Evolutionary conservation across 2,329 filamentous ascomycete genomes (phyloP), one percentile per base, ranked within the genome.

Genomic region (Aspergillus fumigatiaffinis): DNA sequence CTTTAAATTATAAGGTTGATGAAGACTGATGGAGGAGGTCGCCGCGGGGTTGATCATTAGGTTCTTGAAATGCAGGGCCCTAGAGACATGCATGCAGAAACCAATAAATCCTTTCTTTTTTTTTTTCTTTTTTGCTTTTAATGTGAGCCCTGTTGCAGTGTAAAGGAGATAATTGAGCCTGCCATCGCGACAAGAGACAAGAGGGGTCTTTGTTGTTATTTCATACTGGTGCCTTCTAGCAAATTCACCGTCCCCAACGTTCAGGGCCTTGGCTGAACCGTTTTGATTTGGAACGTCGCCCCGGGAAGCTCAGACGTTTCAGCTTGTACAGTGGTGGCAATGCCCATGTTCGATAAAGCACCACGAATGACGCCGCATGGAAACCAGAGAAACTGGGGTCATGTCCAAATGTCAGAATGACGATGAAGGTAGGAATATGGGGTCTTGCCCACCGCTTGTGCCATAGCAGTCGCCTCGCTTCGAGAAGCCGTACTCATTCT

Each of bases 231-330:
- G 5, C 2, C 21, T 23, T 23, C 12, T 14, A 25, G 14, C 21
- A 14, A 47, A 7, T 14, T 25, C 12, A 5, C 12, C 21, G 20
- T 14, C 23, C 12, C 44, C 14, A 23, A 3, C 44, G 23, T 52
- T 80, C 79, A 89, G 69, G 84, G 76, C 76, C 91, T 91, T 32
- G 82, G 75, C 26, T 86, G 82, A 52, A 88, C 79, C 42, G 90
- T 94, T 79, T 95, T 95, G 73, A 99, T 97, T 77, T 99, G 94
- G 73, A 99, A 99, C 0, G 92, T 91, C 38, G 93, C 94, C 5
- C 84, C 84, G 0, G 94, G 94, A 54, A 99, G 80, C 72, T 96
- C 93, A 55, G 82, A 88, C 54, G 89, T 90, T 77, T 97, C 94
- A 4, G 92, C 94, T 66, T 96, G 90, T 1, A 99, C 93, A 1